These are phyloP conservation scores for Monosporascus sp. DNA, from an alignment of 2,329 filamentous ascomycete genomes.

Conservation along the genomic window DNA sequence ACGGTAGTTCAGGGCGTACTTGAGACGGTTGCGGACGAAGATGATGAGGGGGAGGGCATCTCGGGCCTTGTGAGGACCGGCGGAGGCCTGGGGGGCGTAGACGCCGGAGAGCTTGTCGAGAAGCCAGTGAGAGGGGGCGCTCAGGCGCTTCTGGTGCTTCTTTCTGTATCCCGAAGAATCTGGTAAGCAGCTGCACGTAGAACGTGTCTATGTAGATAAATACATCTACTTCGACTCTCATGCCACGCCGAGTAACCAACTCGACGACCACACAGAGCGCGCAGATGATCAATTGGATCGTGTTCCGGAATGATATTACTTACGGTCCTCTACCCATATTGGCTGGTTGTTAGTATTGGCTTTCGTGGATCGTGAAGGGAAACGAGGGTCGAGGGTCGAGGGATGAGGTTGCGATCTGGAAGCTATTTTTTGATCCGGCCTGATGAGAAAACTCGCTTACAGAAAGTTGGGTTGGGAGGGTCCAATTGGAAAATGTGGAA, in stretches of 20 bases:
- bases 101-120: constrained; percentile 98
- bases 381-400: background rate
- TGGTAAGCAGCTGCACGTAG: constrained; percentile 22
- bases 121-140: constrained; percentile 98
- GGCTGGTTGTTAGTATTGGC: constrained; percentile 29
- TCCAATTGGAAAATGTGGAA: background rate
- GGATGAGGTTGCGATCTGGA: background rate
- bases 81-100: constrained; percentile 66
- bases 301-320: constrained; percentile 25
- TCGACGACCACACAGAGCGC: background rate
- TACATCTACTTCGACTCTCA: constrained; percentile 6
- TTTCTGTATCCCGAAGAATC: constrained; percentile 53
- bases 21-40: constrained; percentile 94
- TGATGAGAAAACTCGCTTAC: background rate
- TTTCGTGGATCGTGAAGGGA: constrained; percentile 21
- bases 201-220: background rate
- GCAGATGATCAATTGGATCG: background rate
- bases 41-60: constrained; percentile 98
- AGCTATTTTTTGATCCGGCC: background rate
- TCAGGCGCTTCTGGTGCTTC: constrained; percentile 99
- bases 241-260: background rate
- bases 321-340: constrained; percentile 50
- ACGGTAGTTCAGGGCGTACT: constrained; percentile 99
- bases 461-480: background rate
- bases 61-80: constrained; percentile 98